Evolutionary conservation across 768 basidiomycete species (phyloP).

Genomic region (Leucosporidium yakuticum): DNA sequence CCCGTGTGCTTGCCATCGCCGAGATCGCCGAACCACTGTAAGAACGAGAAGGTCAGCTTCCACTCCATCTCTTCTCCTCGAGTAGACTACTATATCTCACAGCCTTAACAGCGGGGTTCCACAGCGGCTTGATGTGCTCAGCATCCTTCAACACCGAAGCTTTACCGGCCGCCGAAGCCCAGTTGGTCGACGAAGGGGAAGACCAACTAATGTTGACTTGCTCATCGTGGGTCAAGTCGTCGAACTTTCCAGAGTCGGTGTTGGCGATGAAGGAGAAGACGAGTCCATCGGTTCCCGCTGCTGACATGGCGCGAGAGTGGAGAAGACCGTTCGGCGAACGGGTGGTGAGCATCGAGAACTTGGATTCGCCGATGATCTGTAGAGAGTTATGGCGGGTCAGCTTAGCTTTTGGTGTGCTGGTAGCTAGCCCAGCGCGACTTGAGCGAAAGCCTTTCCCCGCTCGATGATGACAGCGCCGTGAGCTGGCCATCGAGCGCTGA

Average conservation of each 20-base stretch:
- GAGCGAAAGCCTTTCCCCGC: no score
- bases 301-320: conserved; percentile 37
- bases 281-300: conserved; percentile 35
- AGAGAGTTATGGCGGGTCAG: neutral
- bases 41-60: neutral
- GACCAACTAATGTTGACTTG: conserved; percentile 36
- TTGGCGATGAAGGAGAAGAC: conserved; percentile 38
- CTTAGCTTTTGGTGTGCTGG: no score
- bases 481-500: no score
- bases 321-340: conserved; percentile 24
- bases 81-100: neutral
- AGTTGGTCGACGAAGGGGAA: conserved; percentile 31
- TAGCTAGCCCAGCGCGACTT: no score
- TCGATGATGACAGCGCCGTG: no score
- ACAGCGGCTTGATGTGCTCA: conserved; percentile 30
- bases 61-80: no score
- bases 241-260: conserved; percentile 38
- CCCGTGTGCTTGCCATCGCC: conserved; percentile 27
- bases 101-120: conserved; percentile 23
- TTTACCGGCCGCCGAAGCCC: conserved; percentile 37
- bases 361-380: conserved; percentile 29
- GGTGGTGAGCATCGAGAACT: conserved; percentile 36
- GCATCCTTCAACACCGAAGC: conserved; percentile 31
- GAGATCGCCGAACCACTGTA: conserved; percentile 32
- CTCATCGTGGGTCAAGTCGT: conserved; percentile 31